Percentiles rank a stretch among this genome's conserved stretches.
phyloP scores from a whole-genome alignment of 2,329 filamentous ascomycete species.

The Ascochyta rabiei region DNA sequence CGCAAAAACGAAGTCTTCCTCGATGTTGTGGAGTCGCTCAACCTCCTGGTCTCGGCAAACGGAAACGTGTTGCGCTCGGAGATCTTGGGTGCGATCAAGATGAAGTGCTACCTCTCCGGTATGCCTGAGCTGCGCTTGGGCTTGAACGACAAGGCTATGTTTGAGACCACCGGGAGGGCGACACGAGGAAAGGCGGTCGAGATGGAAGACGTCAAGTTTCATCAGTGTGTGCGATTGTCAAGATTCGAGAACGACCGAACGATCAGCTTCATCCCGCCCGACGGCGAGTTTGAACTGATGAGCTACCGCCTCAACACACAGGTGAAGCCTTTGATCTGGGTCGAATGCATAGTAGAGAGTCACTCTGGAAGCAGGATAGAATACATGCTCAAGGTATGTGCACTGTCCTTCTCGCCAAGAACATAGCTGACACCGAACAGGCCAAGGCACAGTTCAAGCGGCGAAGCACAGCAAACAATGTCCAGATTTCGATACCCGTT shows the following conservation, averaged over 20 bases:
- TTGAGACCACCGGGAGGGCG: conserved; percentile 92
- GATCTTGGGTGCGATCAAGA: conserved; percentile 96
- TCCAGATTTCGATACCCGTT: conserved; percentile 96
- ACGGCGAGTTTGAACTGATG: conserved; percentile 99
- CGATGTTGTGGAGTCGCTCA: conserved; percentile 95
- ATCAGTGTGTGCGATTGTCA: conserved; percentile 94
- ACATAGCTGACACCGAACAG: conserved; percentile 41
- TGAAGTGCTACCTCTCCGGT: conserved; percentile 98
- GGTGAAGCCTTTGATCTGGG: conserved; percentile 98
- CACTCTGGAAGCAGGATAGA: conserved; percentile 95
- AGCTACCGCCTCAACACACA: conserved; percentile 98
- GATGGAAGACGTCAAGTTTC: conserved; percentile 99
- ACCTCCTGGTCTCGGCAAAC: conserved; percentile 90
- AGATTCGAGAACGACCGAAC: conserved; percentile 98
- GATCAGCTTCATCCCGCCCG: conserved; percentile 97
- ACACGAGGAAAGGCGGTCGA: conserved; percentile 96
- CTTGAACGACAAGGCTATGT: conserved; percentile 99
- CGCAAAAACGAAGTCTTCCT: conserved; percentile 99
- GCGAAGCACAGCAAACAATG: conserved; percentile 96
- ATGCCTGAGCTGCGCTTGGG: conserved; percentile 96
- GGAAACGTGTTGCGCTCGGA: conserved; percentile 96
- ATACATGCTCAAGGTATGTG: conserved; percentile 89
- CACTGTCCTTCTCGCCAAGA: neutral
- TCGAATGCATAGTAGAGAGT: conserved; percentile 95
- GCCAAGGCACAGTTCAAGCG: conserved; percentile 98